Percentiles rank a stretch among this genome's conserved stretches.
Conservation (phyloP, 1,284 basidiomycete species). For the Gomphus bonarii region DNA sequence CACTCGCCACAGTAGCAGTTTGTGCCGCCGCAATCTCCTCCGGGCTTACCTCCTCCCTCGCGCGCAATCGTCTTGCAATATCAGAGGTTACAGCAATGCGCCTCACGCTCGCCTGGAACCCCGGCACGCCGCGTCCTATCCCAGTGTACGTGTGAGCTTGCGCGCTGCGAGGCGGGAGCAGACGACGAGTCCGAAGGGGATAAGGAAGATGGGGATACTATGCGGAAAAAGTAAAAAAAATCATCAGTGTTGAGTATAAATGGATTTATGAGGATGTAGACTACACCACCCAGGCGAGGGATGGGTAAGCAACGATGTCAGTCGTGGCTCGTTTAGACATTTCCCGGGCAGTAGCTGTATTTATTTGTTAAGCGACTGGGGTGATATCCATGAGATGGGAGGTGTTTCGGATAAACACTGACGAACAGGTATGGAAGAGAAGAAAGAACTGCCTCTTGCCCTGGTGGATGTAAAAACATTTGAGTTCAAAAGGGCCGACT, state of each 20-base stretch:
- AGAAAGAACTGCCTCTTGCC: too few relatives aligned
- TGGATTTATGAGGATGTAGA: background rate
- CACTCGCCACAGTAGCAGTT: background rate
- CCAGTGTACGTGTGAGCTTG: slow-evolving; percentile 9
- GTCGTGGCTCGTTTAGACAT: background rate
- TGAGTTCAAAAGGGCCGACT: too few relatives aligned
- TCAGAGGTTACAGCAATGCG: slow-evolving; percentile 7
- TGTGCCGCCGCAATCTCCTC: slow-evolving; percentile 8
- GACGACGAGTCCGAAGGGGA: slow-evolving; percentile 5
- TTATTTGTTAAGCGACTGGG: too few relatives aligned
- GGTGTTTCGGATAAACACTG: too few relatives aligned
- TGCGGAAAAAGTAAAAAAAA: background rate
- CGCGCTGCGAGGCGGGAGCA: slow-evolving; percentile 6
- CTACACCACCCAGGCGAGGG: slow-evolving; percentile 1
- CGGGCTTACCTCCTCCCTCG: slow-evolving; percentile 5
- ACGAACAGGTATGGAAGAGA: too few relatives aligned
- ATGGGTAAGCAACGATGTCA: background rate
- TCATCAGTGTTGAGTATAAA: too few relatives aligned
- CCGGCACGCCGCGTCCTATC: slow-evolving; percentile 7
- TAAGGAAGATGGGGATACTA: slow-evolving; percentile 2
- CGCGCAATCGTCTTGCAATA: slow-evolving; percentile 5
- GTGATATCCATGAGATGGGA: too few relatives aligned
- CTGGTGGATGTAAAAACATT: too few relatives aligned
- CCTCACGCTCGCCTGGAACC: slow-evolving; percentile 7
- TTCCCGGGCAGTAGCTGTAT: too few relatives aligned